These are phyloP conservation scores for Syzygium jambos DNA, from an alignment of 345 rosid species.

Conservation along the genomic window DNA sequence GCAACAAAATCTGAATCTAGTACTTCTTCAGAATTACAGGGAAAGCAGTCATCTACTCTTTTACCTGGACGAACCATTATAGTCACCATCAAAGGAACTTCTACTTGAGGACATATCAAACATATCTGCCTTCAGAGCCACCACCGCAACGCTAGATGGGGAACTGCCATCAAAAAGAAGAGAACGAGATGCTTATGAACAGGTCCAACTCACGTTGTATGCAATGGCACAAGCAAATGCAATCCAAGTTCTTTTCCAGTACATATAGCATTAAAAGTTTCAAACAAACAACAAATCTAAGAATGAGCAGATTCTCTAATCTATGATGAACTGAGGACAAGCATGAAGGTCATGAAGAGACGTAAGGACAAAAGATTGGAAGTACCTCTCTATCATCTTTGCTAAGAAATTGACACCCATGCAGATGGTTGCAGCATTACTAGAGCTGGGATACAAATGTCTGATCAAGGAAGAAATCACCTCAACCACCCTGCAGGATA, in stretches of 20 bases:
- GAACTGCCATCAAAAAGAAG: constrained; percentile 35
- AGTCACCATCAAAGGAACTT: constrained; percentile 31
- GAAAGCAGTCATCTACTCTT: neutral
- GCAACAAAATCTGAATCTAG: neutral
- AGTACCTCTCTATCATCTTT: constrained; percentile 70
- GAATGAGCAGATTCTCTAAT: neutral
- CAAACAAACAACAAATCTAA: neutral
- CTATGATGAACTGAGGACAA: neutral
- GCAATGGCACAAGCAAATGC: neutral
- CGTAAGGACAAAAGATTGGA: neutral
- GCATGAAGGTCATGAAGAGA: neutral
- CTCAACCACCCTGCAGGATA: constrained; percentile 64
- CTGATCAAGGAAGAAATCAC: constrained; percentile 56
- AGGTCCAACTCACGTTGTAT: neutral
- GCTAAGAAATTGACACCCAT: constrained; percentile 65
- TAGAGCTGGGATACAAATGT: constrained; percentile 43
- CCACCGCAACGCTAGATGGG: constrained; percentile 59
- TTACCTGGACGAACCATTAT: constrained; percentile 55
- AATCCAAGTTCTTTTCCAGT: neutral
- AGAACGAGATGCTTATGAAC: neutral
- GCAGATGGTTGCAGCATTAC: constrained; percentile 59
- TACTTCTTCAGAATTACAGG: neutral
- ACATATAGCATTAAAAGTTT: neutral
- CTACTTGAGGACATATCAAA: constrained; percentile 53
- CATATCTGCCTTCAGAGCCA: constrained; percentile 46